Evolutionary conservation across 1,284 basidiomycete genomes (phyloP).

Genomic region (Dichomitus squalens): DNA sequence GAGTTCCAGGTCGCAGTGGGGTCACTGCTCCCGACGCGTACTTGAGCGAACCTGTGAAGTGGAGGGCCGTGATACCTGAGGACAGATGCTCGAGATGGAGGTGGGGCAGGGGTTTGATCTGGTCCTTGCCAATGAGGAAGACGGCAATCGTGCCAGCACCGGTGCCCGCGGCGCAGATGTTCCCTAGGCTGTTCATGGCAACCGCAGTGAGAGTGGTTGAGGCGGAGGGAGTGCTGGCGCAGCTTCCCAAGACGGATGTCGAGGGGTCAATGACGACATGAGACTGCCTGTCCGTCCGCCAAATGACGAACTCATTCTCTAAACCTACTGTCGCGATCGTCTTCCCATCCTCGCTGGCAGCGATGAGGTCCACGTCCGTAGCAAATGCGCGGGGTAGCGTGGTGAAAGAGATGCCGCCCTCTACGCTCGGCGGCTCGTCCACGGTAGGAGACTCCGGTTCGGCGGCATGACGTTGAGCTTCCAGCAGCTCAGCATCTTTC

Average conservation of each 20-base stretch:
- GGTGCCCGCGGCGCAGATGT: conserved; percentile 65
- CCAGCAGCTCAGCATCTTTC: conserved; percentile 90
- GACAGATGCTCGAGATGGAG: conserved; percentile 48
- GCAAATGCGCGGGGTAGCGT: conserved; percentile 77
- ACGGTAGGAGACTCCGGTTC: conserved; percentile 38
- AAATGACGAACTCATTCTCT: conserved; percentile 77
- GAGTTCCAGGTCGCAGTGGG: conserved; percentile 37
- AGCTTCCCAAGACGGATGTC: conserved; percentile 47
- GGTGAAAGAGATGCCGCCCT: conserved; percentile 56
- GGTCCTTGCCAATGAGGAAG: conserved; percentile 51
- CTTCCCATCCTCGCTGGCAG: conserved; percentile 64
- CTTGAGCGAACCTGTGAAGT: conserved; percentile 38
- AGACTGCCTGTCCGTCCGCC: conserved; percentile 49
- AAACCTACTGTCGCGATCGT: conserved; percentile 73
- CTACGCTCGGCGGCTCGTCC: conserved; percentile 40
- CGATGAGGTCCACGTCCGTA: conserved; percentile 84
- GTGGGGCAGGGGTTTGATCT: conserved; percentile 44
- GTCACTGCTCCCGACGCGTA: conserved; percentile 25
- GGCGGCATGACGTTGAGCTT: conserved; percentile 74
- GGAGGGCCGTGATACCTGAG: conserved; percentile 51
- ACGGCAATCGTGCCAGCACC: conserved; percentile 60
- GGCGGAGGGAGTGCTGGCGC: conserved; percentile 49
- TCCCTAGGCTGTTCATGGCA: conserved; percentile 57
- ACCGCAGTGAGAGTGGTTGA: conserved; percentile 57
- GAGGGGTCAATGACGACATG: conserved; percentile 55